These are phyloP conservation scores for Tetrapisispora pingtungensis DNA, from an alignment of 805 yeast species.

Conservation along the genomic window DNA sequence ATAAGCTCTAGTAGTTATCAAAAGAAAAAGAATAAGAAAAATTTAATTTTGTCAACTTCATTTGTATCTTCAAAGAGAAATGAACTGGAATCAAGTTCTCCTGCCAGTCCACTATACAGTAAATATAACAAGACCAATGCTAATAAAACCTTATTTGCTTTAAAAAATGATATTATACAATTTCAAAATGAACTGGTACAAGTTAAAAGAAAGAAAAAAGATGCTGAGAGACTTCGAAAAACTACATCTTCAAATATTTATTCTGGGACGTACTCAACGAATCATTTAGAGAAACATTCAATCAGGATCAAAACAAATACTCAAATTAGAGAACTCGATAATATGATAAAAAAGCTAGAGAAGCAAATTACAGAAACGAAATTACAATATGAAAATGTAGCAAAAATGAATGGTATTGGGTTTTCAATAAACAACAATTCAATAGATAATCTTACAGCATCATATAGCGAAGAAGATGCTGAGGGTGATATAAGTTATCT, in stretches of 20 bases:
- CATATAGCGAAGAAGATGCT: slow-evolving; percentile 1
- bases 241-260: slow-evolving; percentile 25
- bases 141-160: slow-evolving; percentile 13
- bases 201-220: slow-evolving; percentile 17
- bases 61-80: slow-evolving; percentile 24
- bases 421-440: background rate
- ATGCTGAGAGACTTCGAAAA: slow-evolving; percentile 18
- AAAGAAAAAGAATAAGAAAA: slow-evolving; percentile 16
- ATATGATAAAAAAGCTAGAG: slow-evolving; percentile 22
- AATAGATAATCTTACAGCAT: background rate
- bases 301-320: slow-evolving; percentile 26
- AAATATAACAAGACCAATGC: slow-evolving; percentile 18
- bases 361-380: slow-evolving; percentile 18
- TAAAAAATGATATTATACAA: slow-evolving; percentile 17
- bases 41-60: slow-evolving; percentile 27
- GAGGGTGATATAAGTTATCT: background rate
- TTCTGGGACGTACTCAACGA: slow-evolving; percentile 28
- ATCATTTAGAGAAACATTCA: slow-evolving; percentile 29
- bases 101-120: slow-evolving; percentile 21
- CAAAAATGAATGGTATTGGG: slow-evolving; percentile 4
- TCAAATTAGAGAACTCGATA: slow-evolving; percentile 25
- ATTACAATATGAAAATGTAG: slow-evolving; percentile 15
- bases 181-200: slow-evolving; percentile 16
- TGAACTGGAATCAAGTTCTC: slow-evolving; percentile 19
- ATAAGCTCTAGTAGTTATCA: slow-evolving; percentile 3